Base-by-base conservation (phyloP, 768 basidiomycete species). In the Daedaleopsis sinensis region DNA sequence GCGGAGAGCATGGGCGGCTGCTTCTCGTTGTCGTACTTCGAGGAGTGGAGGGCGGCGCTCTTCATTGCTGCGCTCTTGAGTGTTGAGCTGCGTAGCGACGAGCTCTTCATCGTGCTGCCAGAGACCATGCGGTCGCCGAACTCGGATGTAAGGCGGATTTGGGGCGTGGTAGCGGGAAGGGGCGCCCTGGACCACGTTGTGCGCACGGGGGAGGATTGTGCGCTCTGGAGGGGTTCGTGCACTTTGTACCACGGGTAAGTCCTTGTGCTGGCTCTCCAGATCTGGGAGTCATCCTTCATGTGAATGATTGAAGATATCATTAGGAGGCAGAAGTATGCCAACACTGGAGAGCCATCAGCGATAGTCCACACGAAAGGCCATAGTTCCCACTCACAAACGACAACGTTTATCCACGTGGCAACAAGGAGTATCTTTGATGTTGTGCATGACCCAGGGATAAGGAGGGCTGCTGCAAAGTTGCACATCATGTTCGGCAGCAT, bases 391-490 rank as follows among this genome's bases (percentile, higher is more conserved):
- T 48, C 38, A 68, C 65, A 35, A 19, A 62, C 59, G 36, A 57
- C 52, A 27, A 57, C 55, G 38, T 47, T 60, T 16, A 66, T 73
- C 88, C 87, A 89, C 53, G 83, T 78, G 66, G 90, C 88, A 3
- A 80, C 85, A 62, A 85, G 74, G 32, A 91, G 74, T 32, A 87
- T 77, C 48, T 73, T 77, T 21, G 79, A 78, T 10, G 90, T 89
- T 6, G 74, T 71, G 68, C 89, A 92, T 15, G 58, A 58, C 7
- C 58, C 55, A n/a, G 58, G 55, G 52, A 52, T 43, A 35, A 59
- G 44, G 18, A 53, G 12, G 47, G 61, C 52, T 51, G 38, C 58
- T 58, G 51, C 44, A 55, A 53, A 13, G 27, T 50, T 66, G 68
- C 85, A 88, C 35, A 74, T 52, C 13, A 69, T 55, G 47, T 61